Percentiles rank a stretch among this genome's conserved stretches.
These are phyloP conservation scores for Tagetes erecta DNA, from an alignment of 129 eudicot genomes.

Conservation along the genomic window DNA sequence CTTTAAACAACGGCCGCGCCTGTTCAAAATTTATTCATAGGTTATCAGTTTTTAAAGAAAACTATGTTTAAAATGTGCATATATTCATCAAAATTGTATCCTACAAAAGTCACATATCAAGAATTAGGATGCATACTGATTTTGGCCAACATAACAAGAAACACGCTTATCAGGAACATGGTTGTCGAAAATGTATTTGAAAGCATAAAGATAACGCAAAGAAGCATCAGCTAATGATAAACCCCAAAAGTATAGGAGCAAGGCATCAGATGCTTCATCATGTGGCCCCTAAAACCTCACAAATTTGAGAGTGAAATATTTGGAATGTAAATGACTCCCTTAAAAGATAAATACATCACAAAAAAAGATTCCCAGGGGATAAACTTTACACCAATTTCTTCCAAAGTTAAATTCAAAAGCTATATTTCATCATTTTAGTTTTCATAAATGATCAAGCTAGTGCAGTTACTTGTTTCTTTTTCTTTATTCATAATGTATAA, in stretches of 20 bases:
- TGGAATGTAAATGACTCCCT: slow-evolving; percentile 34
- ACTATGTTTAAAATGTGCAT: background rate
- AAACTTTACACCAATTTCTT: slow-evolving; percentile 29
- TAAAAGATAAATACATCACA: slow-evolving; percentile 24
- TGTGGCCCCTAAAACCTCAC: slow-evolving; percentile 34
- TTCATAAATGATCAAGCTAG: background rate
- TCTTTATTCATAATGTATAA: background rate
- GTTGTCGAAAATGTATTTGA: slow-evolving; percentile 6
- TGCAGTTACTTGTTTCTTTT: background rate
- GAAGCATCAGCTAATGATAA: slow-evolving; percentile 21
- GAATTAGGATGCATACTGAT: background rate
- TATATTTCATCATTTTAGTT: slow-evolving; percentile 4
- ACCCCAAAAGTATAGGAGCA: slow-evolving; percentile 29
- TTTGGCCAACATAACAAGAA: slow-evolving; percentile 4
- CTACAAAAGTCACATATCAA: background rate
- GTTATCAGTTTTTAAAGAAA: background rate
- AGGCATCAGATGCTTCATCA: slow-evolving; percentile 33
- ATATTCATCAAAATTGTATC: background rate
- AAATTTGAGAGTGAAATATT: slow-evolving; percentile 27
- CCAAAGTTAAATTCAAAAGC: slow-evolving; percentile 24
- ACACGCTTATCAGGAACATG: background rate
- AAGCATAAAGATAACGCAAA: slow-evolving; percentile 10
- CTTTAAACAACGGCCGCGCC: slow-evolving; percentile 90
- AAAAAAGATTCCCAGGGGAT: slow-evolving; percentile 33
- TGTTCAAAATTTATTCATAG: slow-evolving; percentile 26